Conservation (phyloP, 148 eudicot species). For the Rhododendron williamsianum region DNA sequence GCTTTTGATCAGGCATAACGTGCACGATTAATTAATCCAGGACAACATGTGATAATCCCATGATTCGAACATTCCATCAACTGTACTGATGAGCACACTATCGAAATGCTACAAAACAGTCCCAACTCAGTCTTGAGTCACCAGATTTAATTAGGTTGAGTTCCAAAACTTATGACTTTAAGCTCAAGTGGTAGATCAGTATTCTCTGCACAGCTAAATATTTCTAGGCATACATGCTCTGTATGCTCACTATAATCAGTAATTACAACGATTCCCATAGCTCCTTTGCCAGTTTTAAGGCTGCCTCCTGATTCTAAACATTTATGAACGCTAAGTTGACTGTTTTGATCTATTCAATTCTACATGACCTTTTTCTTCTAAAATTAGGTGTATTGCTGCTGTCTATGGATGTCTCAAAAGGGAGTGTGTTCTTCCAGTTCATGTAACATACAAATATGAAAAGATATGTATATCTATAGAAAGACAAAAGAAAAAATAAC, state of each 20-base stretch:
- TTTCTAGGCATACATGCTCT: background rate
- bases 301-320: background rate
- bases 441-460: background rate
- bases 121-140: background rate
- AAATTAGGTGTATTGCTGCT: background rate
- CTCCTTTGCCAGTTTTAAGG: background rate
- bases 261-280: background rate
- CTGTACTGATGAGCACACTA: background rate
- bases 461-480: background rate
- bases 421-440: background rate
- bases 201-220: background rate
- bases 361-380: background rate
- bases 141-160: background rate
- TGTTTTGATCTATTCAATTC: background rate
- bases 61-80: background rate
- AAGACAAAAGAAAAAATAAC: background rate
- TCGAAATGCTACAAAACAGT: background rate
- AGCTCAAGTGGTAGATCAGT: background rate
- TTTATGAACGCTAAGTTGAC: background rate
- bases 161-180: background rate
- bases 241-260: background rate
- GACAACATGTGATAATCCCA: background rate
- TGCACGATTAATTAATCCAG: background rate
- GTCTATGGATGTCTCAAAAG: background rate
- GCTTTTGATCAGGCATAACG: background rate